Base-by-base conservation (phyloP, 768 basidiomycete species). In the Mycena floridula region DNA sequence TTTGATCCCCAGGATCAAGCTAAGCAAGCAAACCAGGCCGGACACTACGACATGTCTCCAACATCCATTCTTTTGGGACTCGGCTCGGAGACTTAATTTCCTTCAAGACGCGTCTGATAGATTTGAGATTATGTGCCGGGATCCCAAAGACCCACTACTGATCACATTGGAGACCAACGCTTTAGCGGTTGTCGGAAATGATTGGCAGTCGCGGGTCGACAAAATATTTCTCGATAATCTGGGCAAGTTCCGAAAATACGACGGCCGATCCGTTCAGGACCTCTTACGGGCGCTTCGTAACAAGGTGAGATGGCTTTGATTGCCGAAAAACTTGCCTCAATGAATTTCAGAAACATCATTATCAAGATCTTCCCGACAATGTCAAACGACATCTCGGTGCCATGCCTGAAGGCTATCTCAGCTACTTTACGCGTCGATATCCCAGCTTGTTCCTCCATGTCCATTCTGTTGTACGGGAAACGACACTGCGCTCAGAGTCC, bases 61-160 rank as follows among this genome's bases (percentile, higher is more conserved):
- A 18, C 95, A 98, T 66, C 96, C 96, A 0, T 95, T 89, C 73
- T 99, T 97, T 71, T 99, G 96, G 96, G 84, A 92, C 44, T 68
- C 93, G 0, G 83, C 76, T 7, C 81, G 86, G 45, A 77, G 95
- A 32, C 68, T 99, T 4, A 81, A 77, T 41, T 99, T 99, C 74
- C 70, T 99, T n/a, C 94, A 95, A 63, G 96, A 98, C 50, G 90
- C 93, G 0, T 96, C 93, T 0, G 95, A 98, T 63, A 80, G 94
- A 4, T 99, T 98, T 61, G 96, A 98, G 64, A 93, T 93, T 59
- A 95, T 98, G 91, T 88, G 85, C 53, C 80, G 91, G 24, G 93
- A 95, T 39, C 93, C 94, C 0, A 82, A 81, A 45, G 90, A 95
- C 45, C 72, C 79, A 0, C 74, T 80, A 45, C 73, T 99, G 20